Base-by-base conservation (phyloP, 2,329 filamentous ascomycete genomes). In the Chaetomiaceae sp. region DNA sequence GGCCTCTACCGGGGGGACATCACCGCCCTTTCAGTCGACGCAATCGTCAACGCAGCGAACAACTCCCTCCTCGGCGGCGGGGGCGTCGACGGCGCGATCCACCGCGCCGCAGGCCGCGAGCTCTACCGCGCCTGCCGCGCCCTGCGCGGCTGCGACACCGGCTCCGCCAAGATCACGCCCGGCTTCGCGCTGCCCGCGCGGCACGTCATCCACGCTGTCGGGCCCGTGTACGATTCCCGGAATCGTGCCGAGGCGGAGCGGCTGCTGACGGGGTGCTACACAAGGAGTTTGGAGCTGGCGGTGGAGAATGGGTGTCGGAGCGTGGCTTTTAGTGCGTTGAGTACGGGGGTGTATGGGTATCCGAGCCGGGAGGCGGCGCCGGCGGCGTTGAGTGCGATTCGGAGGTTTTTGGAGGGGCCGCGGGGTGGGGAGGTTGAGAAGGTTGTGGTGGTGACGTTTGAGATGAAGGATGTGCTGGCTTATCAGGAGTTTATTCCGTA, bases 11-110 rank as follows among this genome's bases (percentile, higher is more conserved):
- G 81, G 50, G 81, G 82, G 59, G 89, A 96, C 67, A 95, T 97
- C 67, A 96, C 91, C 13, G 82, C 75, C 13, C 79, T 97, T 4
- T 66, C 76, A 27, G 77, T 90, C 40, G 88, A 90, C 63, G 86
- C 86, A 57, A 93, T 96, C 60, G 91, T 97, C 66, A 97, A 97
- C 66, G 92, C 93, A 1, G 92, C 93, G 39, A 97, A 97, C 67
- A 70, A 69, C 9, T 78, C 77, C 2, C 80, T 97, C 0, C 76
- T 87, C 0, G 90, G 91, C 48, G 93, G 93, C 47, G 89, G 90
- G n/a, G 93, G 93, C 31, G 90, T 97, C 14, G 86, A 91, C 63
- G 87, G 86, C 35, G 87, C 90, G 23, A 96, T 97, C 60, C 93
- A 97, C 66, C 69, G 77, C 25, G 89, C 86, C 35, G 92, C 93